Conservation (phyloP, 257 asterid genomes). For the Linderniella brevidens region DNA sequence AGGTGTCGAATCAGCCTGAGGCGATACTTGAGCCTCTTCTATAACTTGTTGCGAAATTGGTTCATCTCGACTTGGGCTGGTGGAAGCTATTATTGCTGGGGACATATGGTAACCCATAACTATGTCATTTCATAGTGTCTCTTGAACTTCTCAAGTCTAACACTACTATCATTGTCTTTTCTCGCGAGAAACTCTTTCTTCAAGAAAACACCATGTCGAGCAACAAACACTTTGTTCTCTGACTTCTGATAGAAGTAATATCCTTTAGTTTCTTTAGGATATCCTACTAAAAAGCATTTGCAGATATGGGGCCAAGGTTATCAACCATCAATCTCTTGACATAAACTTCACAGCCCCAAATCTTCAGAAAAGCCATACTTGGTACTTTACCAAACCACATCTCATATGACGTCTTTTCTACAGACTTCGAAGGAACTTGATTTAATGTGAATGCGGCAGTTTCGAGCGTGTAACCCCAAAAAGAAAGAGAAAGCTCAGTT, state of each 20-base stretch:
- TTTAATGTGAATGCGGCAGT: not conserved
- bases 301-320: not conserved
- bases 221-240: not conserved
- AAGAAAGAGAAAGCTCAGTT: not conserved
- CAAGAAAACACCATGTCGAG: not conserved
- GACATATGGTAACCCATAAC: not conserved
- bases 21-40: no score
- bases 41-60: no score
- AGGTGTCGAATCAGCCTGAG: no score
- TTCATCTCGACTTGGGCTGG: no score
- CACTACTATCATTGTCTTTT: not conserved
- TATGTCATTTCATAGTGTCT: not conserved
- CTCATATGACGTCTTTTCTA: not conserved
- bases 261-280: not conserved
- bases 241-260: not conserved
- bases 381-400: not conserved
- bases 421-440: not conserved
- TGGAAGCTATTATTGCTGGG: no score
- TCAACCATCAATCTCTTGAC: not conserved
- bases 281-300: not conserved
- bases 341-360: not conserved
- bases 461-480: slow-evolving; percentile 1
- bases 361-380: not conserved
- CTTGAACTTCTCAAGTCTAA: not conserved
- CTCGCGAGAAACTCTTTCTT: not conserved